phyloP scores from a whole-genome alignment of 345 rosid species.

The Nasturtium officinale region DNA sequence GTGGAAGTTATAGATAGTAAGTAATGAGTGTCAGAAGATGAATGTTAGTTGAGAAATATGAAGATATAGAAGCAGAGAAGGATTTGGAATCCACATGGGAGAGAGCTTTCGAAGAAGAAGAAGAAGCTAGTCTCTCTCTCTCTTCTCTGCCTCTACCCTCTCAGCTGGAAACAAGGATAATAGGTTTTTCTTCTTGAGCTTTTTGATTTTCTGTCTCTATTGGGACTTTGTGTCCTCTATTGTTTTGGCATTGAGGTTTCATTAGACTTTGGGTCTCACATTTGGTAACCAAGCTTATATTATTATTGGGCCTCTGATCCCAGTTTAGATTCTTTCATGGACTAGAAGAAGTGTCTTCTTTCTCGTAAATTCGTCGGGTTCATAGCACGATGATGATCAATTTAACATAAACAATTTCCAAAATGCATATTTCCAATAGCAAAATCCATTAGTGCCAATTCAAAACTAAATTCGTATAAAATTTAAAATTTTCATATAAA shows the following conservation, averaged over 20 bases:
- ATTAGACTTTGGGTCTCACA: neutral
- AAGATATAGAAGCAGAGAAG: conserved; percentile 23
- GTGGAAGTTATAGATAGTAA: neutral
- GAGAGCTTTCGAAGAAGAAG: conserved; percentile 16
- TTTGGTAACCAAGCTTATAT: neutral
- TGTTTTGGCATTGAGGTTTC: neutral
- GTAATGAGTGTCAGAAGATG: conserved; percentile 30
- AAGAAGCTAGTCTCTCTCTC: neutral
- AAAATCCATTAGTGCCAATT: no score
- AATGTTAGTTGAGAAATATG: conserved; percentile 40
- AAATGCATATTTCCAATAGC: no score
- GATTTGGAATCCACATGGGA: conserved; percentile 27
- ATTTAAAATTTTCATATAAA: no score
- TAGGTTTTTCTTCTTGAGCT: conserved; percentile 15
- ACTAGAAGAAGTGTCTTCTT: neutral
- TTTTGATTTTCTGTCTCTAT: conserved; percentile 11
- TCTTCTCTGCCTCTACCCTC: conserved; percentile 28
- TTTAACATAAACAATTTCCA: no score
- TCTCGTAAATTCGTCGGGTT: neutral
- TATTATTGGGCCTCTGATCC: neutral
- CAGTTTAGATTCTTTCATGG: neutral
- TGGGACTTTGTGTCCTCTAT: conserved; percentile 12
- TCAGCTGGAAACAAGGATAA: conserved; percentile 21
- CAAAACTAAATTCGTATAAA: no score
- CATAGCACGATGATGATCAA: no score